phyloP scores from a whole-genome alignment of 352 stramenopile genomes.

The Phytophthora cactorum region DNA sequence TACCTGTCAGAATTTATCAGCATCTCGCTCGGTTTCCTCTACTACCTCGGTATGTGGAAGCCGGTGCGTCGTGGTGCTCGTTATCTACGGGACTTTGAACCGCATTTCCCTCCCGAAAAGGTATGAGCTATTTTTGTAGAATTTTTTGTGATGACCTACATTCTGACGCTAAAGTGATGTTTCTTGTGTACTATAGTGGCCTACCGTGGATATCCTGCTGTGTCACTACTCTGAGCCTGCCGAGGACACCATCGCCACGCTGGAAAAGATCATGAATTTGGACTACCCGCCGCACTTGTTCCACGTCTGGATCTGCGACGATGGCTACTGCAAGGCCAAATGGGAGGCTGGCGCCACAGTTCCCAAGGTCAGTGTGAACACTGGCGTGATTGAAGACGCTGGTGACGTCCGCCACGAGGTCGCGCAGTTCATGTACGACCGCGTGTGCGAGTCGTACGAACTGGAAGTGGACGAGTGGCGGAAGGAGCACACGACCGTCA shows the following conservation, averaged over 20 bases:
- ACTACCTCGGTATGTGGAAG: slow-evolving; percentile 86
- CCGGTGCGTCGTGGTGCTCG: slow-evolving; percentile 72
- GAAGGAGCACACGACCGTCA: slow-evolving; percentile 74
- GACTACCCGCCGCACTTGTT: slow-evolving; percentile 77
- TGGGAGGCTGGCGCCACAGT: slow-evolving; percentile 55
- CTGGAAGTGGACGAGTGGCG: slow-evolving; percentile 78
- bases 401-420: slow-evolving; percentile 76
- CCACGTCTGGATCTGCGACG: slow-evolving; percentile 80
- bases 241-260: slow-evolving; percentile 77
- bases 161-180: neutral
- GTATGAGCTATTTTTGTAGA: slow-evolving; percentile 6
- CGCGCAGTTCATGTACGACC: slow-evolving; percentile 80
- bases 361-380: slow-evolving; percentile 68
- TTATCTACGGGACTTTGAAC: slow-evolving; percentile 75
- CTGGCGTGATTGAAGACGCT: slow-evolving; percentile 72
- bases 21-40: slow-evolving; percentile 69
- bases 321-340: slow-evolving; percentile 78
- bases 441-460: slow-evolving; percentile 71
- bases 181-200: slow-evolving; percentile 43
- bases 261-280: slow-evolving; percentile 78
- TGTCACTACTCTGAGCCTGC: slow-evolving; percentile 80
- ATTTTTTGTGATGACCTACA: neutral
- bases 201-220: slow-evolving; percentile 80
- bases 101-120: slow-evolving; percentile 67
- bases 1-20: slow-evolving; percentile 79